These are phyloP conservation scores for Chaetomidium leptoderma DNA, from an alignment of 495 filamentous ascomycete genomes.

Conservation along the genomic window DNA sequence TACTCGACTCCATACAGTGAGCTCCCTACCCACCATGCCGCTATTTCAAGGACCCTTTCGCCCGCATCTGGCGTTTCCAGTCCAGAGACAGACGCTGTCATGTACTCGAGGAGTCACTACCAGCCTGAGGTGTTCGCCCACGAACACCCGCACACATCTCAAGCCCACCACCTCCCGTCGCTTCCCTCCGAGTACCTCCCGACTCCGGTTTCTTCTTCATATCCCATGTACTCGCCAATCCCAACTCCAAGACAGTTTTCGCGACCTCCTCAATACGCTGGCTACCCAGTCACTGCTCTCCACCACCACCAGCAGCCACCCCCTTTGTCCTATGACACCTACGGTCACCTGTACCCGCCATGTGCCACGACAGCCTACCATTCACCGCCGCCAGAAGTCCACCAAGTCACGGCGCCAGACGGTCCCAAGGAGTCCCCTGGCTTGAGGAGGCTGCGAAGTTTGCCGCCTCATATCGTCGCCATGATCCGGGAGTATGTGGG, in stretches of 20 bases:
- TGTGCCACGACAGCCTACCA: conserved; percentile 10
- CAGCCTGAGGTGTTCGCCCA: conserved; percentile 1
- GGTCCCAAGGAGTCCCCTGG: background rate
- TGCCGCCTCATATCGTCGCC: background rate
- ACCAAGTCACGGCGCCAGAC: background rate
- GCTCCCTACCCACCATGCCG: conserved; percentile 2
- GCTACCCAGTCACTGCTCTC: conserved; percentile 12
- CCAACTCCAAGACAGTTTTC: conserved; percentile 11
- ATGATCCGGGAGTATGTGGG: conserved; percentile 17
- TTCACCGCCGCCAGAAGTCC: conserved; percentile 8
- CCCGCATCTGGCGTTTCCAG: conserved; percentile 16
- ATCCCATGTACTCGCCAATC: conserved; percentile 17
- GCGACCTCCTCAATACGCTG: conserved; percentile 12
- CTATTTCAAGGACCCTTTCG: conserved; percentile 24
- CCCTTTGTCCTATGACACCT: conserved; percentile 17
- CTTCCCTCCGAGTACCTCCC: conserved; percentile 23
- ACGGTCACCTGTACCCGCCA: conserved; percentile 11
- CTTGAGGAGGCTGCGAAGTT: conserved; percentile 2
- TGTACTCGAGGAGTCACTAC: conserved; percentile 13
- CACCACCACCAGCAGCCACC: conserved; percentile 15
- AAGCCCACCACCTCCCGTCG: conserved; percentile 3
- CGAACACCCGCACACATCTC: conserved; percentile 4
- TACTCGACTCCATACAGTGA: conserved; percentile 2
- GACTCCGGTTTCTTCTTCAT: conserved; percentile 13
- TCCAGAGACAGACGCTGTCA: background rate